Evolutionary conservation across 2,329 filamentous ascomycete species (phyloP).

Genomic region (Nemania diffusa): DNA sequence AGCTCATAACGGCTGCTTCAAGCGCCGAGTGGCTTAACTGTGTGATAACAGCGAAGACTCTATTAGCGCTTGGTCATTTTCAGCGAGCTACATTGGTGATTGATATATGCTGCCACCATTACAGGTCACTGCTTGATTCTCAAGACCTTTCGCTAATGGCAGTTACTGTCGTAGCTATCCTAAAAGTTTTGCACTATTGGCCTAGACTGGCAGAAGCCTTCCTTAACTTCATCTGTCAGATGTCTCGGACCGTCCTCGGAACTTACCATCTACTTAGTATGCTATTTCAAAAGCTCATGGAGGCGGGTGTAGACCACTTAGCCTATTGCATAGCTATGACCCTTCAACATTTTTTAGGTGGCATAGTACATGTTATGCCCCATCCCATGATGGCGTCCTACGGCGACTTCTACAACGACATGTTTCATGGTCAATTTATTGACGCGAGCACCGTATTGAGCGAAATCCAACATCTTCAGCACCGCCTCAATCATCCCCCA

Average conservation of each 20-base stretch:
- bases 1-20: not conserved
- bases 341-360: not conserved
- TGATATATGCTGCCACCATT: conserved; percentile 15
- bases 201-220: not conserved
- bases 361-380: not conserved
- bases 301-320: not conserved
- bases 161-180: not conserved
- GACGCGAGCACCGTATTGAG: not conserved
- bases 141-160: not conserved
- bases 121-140: conserved; percentile 1
- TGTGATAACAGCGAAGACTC: not conserved
- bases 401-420: conserved; percentile 7
- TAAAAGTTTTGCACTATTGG: not conserved
- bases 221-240: not conserved
- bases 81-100: conserved; percentile 1
- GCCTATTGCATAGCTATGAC: not conserved
- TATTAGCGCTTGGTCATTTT: not conserved
- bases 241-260: conserved; percentile 16
- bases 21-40: conserved; percentile 1
- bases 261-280: not conserved
- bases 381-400: not conserved
- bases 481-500: not conserved
- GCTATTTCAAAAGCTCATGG: conserved; percentile 3
- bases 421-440: not conserved
- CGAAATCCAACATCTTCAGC: conserved; percentile 8